Base-by-base conservation (phyloP, 2,329 filamentous ascomycete species). In the Calonectria leucothoes region DNA sequence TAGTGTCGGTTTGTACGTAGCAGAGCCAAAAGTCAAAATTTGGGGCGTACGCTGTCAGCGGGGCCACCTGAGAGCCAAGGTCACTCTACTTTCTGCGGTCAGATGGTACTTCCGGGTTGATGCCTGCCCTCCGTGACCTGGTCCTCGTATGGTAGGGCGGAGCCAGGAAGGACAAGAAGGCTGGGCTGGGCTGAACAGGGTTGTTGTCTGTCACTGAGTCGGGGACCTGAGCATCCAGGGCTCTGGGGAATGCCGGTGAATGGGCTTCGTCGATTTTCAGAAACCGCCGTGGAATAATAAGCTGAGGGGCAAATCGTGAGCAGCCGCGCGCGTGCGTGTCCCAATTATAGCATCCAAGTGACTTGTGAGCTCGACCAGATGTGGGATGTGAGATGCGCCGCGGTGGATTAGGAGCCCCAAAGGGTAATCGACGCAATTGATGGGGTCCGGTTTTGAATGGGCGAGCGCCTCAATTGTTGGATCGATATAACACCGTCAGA, bases 1-100 rank as follows among this genome's bases (percentile, higher is more conserved):
- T 82, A 78, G 64, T 78, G 77, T 77, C 77, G 81, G 74, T 64
- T 78, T 78, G 77, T 77, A 69, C 39, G 55, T 59, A 37, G 55
- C 55, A 59, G 37, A 64, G 59, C 59, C 73, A 75, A 74, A 81
- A 82, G 75, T 77, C 72, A 78, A 80, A 76, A 61, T 52, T 81
- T 82, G 81, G 79, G 80, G 78, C 66, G 64, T 52, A 52, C 31
- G 33, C 77, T 77, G 80, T 81, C 76, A 77, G 82, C 81, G 81
- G 81, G 81, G 81, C 75, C 73, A 76, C 77, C 75, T 75, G 55
- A 37, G 55, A 59, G 55, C 25, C 37, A 75, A 80, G 77, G 80
- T 82, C 78, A 79, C 79, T 81, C 77, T 83, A 82, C 81, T 80
- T 69, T 78, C 78, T 82, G 82, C 78, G 75, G 81, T 82, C 81